A percentile compares a stretch with the other conserved stretches of the same genome.
Evolutionary conservation across 495 filamentous ascomycete species (phyloP).

Genomic region (Hamigera avellanea): DNA sequence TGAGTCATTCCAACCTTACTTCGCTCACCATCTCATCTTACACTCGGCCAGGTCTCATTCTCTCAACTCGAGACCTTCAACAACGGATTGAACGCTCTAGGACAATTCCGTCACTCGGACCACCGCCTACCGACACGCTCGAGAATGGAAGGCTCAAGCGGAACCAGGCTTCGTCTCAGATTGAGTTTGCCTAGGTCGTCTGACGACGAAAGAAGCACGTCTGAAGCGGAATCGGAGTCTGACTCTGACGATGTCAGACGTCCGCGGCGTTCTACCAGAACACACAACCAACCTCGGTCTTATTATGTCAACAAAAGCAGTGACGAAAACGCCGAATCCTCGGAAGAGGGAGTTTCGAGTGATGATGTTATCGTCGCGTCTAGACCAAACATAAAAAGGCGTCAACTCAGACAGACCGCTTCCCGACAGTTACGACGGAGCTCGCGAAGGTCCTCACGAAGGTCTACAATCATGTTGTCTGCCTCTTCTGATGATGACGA

Average conservation of each 20-base stretch:
- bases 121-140: background rate
- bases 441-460: background rate
- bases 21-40: conserved; percentile 6
- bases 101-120: conserved; percentile 9
- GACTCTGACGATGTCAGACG: conserved; percentile 1
- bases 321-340: conserved; percentile 1
- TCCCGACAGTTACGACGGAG: background rate
- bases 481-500: conserved; percentile 11
- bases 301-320: background rate
- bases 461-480: conserved; percentile 1
- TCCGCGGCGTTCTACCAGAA: background rate
- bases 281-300: background rate
- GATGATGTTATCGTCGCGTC: background rate
- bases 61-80: conserved; percentile 17
- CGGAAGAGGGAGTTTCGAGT: background rate
- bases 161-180: background rate
- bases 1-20: background rate
- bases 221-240: conserved; percentile 2
- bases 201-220: conserved; percentile 5
- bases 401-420: background rate
- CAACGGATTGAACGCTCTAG: conserved; percentile 21
- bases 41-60: conserved; percentile 13
- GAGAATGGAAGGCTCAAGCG: background rate
- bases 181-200: conserved; percentile 1
- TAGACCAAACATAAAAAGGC: background rate